Conservation (phyloP, 2,329 filamentous ascomycete genomes). For the Paraconiothyrium brasiliense region DNA sequence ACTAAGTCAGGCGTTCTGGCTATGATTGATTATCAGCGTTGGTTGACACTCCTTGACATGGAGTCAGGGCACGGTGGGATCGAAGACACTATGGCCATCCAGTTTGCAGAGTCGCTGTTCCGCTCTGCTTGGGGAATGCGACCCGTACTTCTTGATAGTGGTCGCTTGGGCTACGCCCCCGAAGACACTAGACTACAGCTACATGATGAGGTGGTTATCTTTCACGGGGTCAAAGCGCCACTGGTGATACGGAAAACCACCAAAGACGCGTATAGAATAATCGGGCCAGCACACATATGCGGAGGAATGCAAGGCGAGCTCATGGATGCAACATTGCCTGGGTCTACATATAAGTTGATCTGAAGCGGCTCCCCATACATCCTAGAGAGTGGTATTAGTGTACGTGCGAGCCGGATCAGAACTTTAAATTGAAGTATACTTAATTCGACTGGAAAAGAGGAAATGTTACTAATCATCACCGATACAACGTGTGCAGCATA, state of each 20-base stretch:
- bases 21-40: constrained; percentile 11
- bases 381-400: too few relatives aligned
- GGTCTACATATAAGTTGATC: not conserved
- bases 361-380: not conserved
- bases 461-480: too few relatives aligned
- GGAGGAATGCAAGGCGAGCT: constrained; percentile 12
- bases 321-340: not conserved
- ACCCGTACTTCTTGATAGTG: not conserved
- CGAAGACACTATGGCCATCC: not conserved
- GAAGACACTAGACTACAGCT: constrained; percentile 9
- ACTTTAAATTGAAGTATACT: too few relatives aligned
- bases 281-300: constrained; percentile 12
- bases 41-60: not conserved
- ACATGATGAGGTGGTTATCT: constrained; percentile 12
- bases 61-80: not conserved
- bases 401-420: too few relatives aligned
- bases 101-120: constrained; percentile 11
- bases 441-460: too few relatives aligned
- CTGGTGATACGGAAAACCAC: constrained; percentile 10
- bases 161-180: constrained; percentile 5
- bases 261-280: constrained; percentile 4
- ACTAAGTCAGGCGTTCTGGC: constrained; percentile 4
- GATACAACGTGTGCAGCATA: too few relatives aligned
- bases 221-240: constrained; percentile 10
- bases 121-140: constrained; percentile 16